Percentiles rank a stretch among this genome's conserved stretches.
phyloP scores from a whole-genome alignment of 202 grass and related monocot species.

The Schoenoplectus triqueter region DNA sequence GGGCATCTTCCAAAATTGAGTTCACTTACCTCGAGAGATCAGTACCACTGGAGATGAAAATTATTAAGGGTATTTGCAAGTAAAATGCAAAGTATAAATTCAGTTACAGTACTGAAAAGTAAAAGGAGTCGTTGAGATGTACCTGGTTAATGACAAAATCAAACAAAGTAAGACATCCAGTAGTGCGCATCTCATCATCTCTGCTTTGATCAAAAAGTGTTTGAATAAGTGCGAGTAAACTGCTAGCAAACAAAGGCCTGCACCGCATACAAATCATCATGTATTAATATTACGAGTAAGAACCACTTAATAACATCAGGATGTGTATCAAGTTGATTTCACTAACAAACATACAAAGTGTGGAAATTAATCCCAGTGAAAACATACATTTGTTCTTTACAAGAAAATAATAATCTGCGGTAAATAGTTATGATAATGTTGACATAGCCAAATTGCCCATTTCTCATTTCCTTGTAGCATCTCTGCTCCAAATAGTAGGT shows the following conservation, averaged over 20 bases:
- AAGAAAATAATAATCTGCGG: constrained; percentile 76
- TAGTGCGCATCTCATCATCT: constrained; percentile 76
- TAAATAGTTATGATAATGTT: constrained; percentile 96
- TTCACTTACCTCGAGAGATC: not conserved
- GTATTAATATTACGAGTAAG: constrained; percentile 31
- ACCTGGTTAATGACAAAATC: constrained; percentile 96
- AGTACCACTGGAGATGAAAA: constrained; percentile 12
- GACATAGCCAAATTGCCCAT: constrained; percentile 78
- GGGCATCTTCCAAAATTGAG: not conserved
- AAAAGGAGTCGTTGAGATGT: constrained; percentile 37
- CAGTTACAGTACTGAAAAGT: not conserved
- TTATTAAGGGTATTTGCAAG: constrained; percentile 11
- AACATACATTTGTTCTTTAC: constrained; percentile 96
- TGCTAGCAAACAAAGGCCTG: constrained; percentile 95
- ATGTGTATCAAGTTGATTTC: constrained; percentile 17
- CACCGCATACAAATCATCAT: constrained; percentile 31
- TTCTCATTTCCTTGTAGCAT: constrained; percentile 87
- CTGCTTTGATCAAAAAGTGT: constrained; percentile 98
- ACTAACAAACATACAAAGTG: constrained; percentile 15
- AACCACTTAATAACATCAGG: constrained; percentile 33
- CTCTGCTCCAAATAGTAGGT: constrained; percentile 90
- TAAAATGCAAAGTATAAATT: constrained; percentile 18
- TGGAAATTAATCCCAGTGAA: constrained; percentile 15
- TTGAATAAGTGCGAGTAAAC: constrained; percentile 79
- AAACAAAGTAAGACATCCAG: constrained; percentile 95